phyloP scores from a whole-genome alignment of 306 rosid species.

The Sicyos edulis region DNA sequence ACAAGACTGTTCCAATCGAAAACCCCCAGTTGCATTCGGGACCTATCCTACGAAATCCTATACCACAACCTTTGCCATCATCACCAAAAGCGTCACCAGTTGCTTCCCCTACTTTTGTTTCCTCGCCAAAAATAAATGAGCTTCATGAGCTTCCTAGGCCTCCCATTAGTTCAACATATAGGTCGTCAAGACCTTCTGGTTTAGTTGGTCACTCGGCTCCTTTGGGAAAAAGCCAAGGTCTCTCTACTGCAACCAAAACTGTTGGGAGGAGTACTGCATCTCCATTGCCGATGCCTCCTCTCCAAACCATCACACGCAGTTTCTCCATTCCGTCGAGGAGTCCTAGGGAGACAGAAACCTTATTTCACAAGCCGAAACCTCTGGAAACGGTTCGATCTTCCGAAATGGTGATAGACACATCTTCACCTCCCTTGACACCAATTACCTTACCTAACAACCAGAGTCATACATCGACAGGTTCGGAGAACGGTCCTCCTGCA shows the following conservation, averaged over 20 bases:
- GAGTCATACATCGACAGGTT: slow-evolving; percentile 32
- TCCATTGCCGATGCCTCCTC: slow-evolving; percentile 85
- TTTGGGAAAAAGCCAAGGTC: slow-evolving; percentile 53
- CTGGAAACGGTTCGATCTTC: slow-evolving; percentile 39
- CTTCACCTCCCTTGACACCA: slow-evolving; percentile 71
- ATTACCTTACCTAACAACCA: slow-evolving; percentile 41
- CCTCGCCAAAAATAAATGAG: slow-evolving; percentile 89
- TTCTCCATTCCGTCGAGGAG: slow-evolving; percentile 77
- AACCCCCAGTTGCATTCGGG: slow-evolving; percentile 70
- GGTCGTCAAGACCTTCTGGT: slow-evolving; percentile 47
- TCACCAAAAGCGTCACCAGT: slow-evolving; percentile 64
- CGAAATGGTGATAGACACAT: slow-evolving; percentile 33
- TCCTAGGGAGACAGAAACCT: slow-evolving; percentile 36
- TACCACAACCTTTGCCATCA: slow-evolving; percentile 57
- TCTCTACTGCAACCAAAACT: slow-evolving; percentile 36
- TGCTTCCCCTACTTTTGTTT: slow-evolving; percentile 66
- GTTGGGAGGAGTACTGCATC: slow-evolving; percentile 50
- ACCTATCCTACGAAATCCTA: slow-evolving; percentile 61
- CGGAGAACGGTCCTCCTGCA: slow-evolving; percentile 38
- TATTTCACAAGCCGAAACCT: slow-evolving; percentile 37
- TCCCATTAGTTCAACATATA: slow-evolving; percentile 49
- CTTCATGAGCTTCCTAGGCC: slow-evolving; percentile 98
- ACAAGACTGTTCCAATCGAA: slow-evolving; percentile 38
- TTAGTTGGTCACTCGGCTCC: slow-evolving; percentile 80
- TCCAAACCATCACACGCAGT: slow-evolving; percentile 64